Evolutionary conservation across 2,329 filamentous ascomycete genomes (phyloP).

Genomic region (Xylaria sp.): DNA sequence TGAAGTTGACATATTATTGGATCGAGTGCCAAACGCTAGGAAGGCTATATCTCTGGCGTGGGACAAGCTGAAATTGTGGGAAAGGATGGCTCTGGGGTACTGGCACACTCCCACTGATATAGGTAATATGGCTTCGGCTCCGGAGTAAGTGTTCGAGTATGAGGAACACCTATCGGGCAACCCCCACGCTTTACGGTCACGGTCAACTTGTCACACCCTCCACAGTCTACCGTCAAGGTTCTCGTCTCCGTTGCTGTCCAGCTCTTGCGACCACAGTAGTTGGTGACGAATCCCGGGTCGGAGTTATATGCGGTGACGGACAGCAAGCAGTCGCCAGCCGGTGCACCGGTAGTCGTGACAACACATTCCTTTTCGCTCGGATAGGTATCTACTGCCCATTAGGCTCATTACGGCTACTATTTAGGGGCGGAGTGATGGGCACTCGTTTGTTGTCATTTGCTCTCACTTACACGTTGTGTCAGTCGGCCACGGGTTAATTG

Average conservation of each 20-base stretch:
- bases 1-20: too few species aligned
- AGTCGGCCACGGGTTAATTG: constrained; percentile 25
- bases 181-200: constrained; percentile 5
- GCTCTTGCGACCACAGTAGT: constrained; percentile 17
- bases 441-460: too few species aligned
- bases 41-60: not conserved
- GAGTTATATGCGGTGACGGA: not conserved
- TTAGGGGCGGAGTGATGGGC: too few species aligned
- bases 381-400: constrained; percentile 8
- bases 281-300: constrained; percentile 12
- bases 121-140: constrained; percentile 2
- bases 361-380: constrained; percentile 11
- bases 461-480: constrained; percentile 19
- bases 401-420: not conserved
- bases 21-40: not conserved
- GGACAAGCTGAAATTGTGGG: constrained; percentile 6
- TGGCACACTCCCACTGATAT: constrained; percentile 7
- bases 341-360: not conserved
- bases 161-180: constrained; percentile 14
- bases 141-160: not conserved
- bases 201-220: constrained; percentile 10
- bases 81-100: not conserved
- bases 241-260: constrained; percentile 19
- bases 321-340: constrained; percentile 15
- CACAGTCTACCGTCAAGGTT: constrained; percentile 21